Base-by-base conservation (phyloP, 1,284 basidiomycete species). In the Ganoderma sinense region DNA sequence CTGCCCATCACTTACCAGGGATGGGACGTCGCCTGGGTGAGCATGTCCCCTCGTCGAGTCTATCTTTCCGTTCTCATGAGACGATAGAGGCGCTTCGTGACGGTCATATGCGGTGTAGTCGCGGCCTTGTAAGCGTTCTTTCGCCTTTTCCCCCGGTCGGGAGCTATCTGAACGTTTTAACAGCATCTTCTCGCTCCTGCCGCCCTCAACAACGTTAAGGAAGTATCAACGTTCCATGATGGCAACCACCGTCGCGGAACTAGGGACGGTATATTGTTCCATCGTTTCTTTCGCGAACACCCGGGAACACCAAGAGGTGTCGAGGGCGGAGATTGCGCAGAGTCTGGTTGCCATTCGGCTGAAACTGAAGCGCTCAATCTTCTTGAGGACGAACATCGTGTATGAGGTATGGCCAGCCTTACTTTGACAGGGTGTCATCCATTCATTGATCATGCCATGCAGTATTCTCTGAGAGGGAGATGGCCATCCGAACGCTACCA, bases 401-500 rank as follows among this genome's bases (percentile, higher is more conserved):
- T 94, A 93, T 72, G 92, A 94, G 85, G 91, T 89, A 55, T n/a
- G 75, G 43, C 20, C 1, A 26, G 4, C n/a, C 16, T 26, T 31
- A 1, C 6, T n/a, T 51, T 16, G 16, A 4, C 20, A 2, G 31
- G 7, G 18, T 43, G n/a, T 8, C 26, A 18, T 63, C 3, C 10
- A 11, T 16, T 40, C 26, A n/a, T 51, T 39, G 5, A 29, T 11
- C 8, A 41, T 26, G 39, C 8, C 59, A 18, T 39, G 8, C 36
- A 93, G 91, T 88, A 92, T 75, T 93, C 92, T 0, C 78, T 93
- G 20, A 79, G 88, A 66, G 92, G 92, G 4, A 82, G 85, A 74
- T 94, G 92, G 92, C 92, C 92, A 2, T 85, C 85, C 23, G 79
- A 89, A 66, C 81, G 92, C 67, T 94, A 94, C 76, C 86, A 90